These are phyloP conservation scores for Macrocystidia cucumis DNA, from an alignment of 1,284 basidiomycete genomes.

Conservation along the genomic window DNA sequence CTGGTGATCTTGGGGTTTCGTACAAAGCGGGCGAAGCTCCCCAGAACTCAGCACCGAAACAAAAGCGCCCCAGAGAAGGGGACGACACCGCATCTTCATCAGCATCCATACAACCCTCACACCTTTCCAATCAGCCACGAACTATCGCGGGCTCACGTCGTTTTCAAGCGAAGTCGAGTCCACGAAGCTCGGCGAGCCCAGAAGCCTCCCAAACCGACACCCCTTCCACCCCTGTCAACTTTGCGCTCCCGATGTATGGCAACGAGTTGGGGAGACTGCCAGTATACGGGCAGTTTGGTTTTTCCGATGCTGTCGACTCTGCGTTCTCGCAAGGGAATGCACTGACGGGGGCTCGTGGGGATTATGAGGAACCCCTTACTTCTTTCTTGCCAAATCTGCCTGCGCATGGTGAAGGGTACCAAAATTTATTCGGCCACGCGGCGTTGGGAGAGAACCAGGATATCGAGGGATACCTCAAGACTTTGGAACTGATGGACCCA, in stretches of 20 bases:
- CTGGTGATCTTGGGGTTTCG: slow-evolving; percentile 20
- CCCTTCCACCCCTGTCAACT: slow-evolving; percentile 14
- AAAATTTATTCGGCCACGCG: neutral
- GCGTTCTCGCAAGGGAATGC: slow-evolving; percentile 12
- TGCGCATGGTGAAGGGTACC: neutral
- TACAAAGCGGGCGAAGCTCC: slow-evolving; percentile 15
- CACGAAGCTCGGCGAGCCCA: slow-evolving; percentile 5
- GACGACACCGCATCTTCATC: slow-evolving; percentile 7
- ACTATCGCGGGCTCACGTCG: slow-evolving; percentile 14
- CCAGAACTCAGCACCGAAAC: slow-evolving; percentile 4
- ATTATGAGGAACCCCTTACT: neutral
- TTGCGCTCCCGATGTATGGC: slow-evolving; percentile 23
- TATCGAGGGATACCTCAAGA: slow-evolving; percentile 6
- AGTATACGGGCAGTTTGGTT: slow-evolving; percentile 28
- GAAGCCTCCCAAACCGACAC: slow-evolving; percentile 6
- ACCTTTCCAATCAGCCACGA: slow-evolving; percentile 9
- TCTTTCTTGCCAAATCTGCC: neutral
- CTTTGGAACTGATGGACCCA: slow-evolving; percentile 21
- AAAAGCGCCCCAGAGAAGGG: slow-evolving; percentile 16
- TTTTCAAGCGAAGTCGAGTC: slow-evolving; percentile 10
- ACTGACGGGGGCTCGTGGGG: slow-evolving; percentile 6
- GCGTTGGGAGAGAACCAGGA: slow-evolving; percentile 3
- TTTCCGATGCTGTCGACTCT: too few relatives aligned
- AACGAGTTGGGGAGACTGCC: slow-evolving; percentile 28
- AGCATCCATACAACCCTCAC: slow-evolving; percentile 8